These are phyloP conservation scores for Saccharomycopsis fermentans DNA, from an alignment of 805 yeast genomes.

Conservation along the genomic window DNA sequence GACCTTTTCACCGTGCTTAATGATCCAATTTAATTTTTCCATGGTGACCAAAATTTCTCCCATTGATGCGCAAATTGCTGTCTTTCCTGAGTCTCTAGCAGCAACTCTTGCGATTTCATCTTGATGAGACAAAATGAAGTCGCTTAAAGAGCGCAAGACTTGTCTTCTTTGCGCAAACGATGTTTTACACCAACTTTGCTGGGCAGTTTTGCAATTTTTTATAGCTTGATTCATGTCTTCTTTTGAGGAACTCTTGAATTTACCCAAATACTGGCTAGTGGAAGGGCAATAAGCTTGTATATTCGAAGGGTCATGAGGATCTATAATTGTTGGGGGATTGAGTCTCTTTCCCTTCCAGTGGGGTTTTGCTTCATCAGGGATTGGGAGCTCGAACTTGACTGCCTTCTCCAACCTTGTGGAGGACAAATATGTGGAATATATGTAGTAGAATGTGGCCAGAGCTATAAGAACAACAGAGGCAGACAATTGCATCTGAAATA, in stretches of 20 bases:
- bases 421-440: slow-evolving; percentile 16
- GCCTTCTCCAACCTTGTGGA: slow-evolving; percentile 24
- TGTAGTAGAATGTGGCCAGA: slow-evolving; percentile 16
- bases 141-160: slow-evolving; percentile 59
- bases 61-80: slow-evolving; percentile 91
- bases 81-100: slow-evolving; percentile 93
- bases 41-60: slow-evolving; percentile 93
- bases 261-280: slow-evolving; percentile 81
- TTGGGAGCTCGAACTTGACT: slow-evolving; percentile 39
- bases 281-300: slow-evolving; percentile 94
- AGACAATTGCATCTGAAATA: slow-evolving; percentile 19
- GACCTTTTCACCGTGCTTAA: slow-evolving; percentile 68
- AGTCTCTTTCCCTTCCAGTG: slow-evolving; percentile 89
- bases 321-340: slow-evolving; percentile 48
- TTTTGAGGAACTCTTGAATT: slow-evolving; percentile 50
- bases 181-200: slow-evolving; percentile 39
- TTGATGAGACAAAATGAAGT: slow-evolving; percentile 71
- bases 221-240: slow-evolving; percentile 65
- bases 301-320: slow-evolving; percentile 50
- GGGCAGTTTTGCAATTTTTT: slow-evolving; percentile 43
- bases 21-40: slow-evolving; percentile 86
- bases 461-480: slow-evolving; percentile 19
- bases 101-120: slow-evolving; percentile 84
- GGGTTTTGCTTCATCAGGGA: slow-evolving; percentile 71
- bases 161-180: slow-evolving; percentile 56